Evolutionary conservation across 2,329 filamentous ascomycete genomes (phyloP).

Genomic region (Fusarium pseudonygamai): DNA sequence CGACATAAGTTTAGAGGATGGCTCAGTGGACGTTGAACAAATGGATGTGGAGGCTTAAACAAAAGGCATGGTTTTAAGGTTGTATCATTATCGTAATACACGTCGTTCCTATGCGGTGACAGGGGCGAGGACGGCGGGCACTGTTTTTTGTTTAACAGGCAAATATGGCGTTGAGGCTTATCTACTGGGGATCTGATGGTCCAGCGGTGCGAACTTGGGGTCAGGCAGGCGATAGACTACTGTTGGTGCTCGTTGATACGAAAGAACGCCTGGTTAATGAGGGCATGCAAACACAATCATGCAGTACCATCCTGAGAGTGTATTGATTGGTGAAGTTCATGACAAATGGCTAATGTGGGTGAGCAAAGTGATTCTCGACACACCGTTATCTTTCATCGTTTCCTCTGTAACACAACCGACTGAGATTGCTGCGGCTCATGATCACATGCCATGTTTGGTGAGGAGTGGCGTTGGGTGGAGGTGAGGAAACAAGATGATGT

Average conservation of each 20-base stretch:
- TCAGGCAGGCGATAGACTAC: conserved; percentile 26
- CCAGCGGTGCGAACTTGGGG: conserved; percentile 13
- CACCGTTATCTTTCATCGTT: conserved; percentile 17
- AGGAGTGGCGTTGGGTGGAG: not conserved
- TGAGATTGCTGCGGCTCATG: not conserved
- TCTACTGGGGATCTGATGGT: conserved; percentile 11
- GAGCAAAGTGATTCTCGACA: conserved; percentile 10
- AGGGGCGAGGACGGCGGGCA: not conserved
- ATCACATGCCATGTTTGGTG: conserved; percentile 14
- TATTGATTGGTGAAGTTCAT: conserved; percentile 18
- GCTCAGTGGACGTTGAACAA: conserved; percentile 54
- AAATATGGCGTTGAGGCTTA: conserved; percentile 32
- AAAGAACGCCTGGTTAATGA: conserved; percentile 23
- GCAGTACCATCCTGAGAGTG: conserved; percentile 21
- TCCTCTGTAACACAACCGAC: not conserved
- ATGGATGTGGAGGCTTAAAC: conserved; percentile 54
- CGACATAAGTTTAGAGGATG: conserved; percentile 65
- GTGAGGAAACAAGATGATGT: not conserved
- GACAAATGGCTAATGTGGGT: conserved; percentile 3
- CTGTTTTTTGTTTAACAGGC: conserved; percentile 24
- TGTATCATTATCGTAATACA: conserved; percentile 34
- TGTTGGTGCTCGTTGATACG: conserved; percentile 25
- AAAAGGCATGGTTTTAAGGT: not conserved
- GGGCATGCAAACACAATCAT: conserved; percentile 29
- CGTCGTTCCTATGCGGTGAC: not conserved